Conservation (phyloP, 768 basidiomycete genomes). For the Russula olivacea region DNA sequence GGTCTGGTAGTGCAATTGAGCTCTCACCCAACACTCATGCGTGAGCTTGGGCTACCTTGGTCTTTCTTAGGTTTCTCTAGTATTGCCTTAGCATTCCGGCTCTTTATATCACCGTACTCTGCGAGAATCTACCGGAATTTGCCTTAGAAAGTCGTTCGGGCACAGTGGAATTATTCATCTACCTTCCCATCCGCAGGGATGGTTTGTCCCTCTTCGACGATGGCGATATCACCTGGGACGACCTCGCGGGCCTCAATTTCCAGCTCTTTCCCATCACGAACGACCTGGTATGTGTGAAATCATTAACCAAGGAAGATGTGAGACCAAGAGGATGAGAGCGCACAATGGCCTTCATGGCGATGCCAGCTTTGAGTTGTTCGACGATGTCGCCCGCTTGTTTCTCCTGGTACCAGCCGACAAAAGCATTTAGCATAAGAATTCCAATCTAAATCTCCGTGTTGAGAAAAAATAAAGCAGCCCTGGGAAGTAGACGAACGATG, state of each 20-base stretch:
- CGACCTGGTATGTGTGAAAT: slow-evolving; percentile 22
- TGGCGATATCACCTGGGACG: slow-evolving; percentile 41
- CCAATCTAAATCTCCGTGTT: slow-evolving; percentile 30
- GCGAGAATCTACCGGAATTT: slow-evolving; percentile 33
- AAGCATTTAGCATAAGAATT: slow-evolving; percentile 39
- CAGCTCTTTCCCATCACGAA: slow-evolving; percentile 38
- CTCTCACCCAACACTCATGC: neutral
- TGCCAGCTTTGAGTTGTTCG: slow-evolving; percentile 44
- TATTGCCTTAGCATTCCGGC: slow-evolving; percentile 30
- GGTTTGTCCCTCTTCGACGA: slow-evolving; percentile 41
- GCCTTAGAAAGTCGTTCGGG: neutral
- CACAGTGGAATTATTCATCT: neutral
- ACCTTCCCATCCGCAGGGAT: slow-evolving; percentile 42
- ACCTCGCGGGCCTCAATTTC: slow-evolving; percentile 42
- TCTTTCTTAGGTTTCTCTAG: slow-evolving; percentile 26
- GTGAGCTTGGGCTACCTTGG: neutral
- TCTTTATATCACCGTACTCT: slow-evolving; percentile 37
- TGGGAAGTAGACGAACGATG: slow-evolving; percentile 32
- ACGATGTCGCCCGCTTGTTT: slow-evolving; percentile 48
- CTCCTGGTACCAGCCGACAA: slow-evolving; percentile 44
- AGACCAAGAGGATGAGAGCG: neutral
- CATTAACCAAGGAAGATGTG: neutral
- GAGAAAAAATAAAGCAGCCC: neutral
- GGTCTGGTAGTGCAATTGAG: neutral
- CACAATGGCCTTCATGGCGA: slow-evolving; percentile 37